Base-by-base conservation (phyloP, 768 basidiomycete species). In the Tylopilus plumbeoviolaceoides region DNA sequence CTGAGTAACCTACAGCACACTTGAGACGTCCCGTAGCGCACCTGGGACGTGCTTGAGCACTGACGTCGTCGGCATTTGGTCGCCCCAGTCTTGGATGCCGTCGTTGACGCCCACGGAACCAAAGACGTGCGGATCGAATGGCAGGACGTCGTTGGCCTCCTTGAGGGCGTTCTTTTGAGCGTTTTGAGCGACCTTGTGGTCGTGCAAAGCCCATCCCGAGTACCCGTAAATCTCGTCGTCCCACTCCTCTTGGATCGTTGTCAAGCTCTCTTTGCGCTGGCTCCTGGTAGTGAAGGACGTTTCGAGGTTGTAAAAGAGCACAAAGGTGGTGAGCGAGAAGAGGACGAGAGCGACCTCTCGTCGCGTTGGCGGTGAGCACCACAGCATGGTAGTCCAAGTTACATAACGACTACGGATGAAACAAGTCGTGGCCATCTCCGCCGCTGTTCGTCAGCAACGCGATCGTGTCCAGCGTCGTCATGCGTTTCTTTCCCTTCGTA, bases 271-370 rank as follows among this genome's bases (percentile, higher is more conserved):
- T 58, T 44, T 47, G 20, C 12, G 53, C 17, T 72, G 8, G 72
- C 78, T 78, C 9, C 82, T 67, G 35, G 78, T 70, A 40, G 75
- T 73, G 7, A 89, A 70, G 0, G 87, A 82, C 3, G 76, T 67
- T 66, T 89, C 85, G 54, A 90, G 70, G 70, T 92, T 88, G 65
- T 85, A 89, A 36, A 89, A 79, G 42, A 93, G 67, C 27, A 87
- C 70, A 63, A 91, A 89, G 46, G 82, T 69, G 15, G 80, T 73
- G 30, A 89, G 66, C 10, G 84, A 80, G 59, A 86, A 80, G 33
- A 90, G 71, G 54, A 89, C 61, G 59, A 94, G 78, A 10, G 81
- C 75, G 30, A 87, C 59, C 70, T 94, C 92, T 57, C 91, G 82
- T 58, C 85, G 79, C 44, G 79, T 87, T 11, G 86, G 90, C 47